phyloP scores from a whole-genome alignment of 768 basidiomycete species.

The Termitomyces sp. region DNA sequence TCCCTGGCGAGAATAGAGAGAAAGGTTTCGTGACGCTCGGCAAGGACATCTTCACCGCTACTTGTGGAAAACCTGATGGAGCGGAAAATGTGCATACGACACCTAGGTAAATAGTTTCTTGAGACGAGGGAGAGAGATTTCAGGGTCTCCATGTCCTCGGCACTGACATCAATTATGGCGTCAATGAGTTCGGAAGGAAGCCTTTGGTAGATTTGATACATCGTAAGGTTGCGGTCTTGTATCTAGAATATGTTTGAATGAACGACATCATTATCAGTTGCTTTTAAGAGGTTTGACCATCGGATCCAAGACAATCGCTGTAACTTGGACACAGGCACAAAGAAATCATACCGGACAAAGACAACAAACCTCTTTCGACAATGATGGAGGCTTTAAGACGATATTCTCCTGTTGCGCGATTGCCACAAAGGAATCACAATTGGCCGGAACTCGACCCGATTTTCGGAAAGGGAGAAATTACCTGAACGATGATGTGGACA shows the following conservation, averaged over 20 bases:
- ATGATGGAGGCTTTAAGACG: not conserved
- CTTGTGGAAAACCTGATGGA: conserved; percentile 1
- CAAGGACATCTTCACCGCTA: not conserved
- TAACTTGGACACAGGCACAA: not conserved
- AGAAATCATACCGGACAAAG: not conserved
- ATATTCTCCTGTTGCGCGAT: not conserved
- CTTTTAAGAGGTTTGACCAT: not conserved
- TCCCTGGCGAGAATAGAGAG: not conserved
- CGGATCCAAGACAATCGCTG: not conserved
- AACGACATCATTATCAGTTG: not conserved
- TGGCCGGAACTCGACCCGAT: not conserved
- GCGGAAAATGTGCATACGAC: conserved; percentile 1
- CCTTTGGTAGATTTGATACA: not conserved
- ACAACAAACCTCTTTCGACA: not conserved
- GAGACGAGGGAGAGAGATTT: not conserved
- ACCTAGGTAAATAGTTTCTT: not conserved
- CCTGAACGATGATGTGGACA: not conserved
- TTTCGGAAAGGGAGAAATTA: not conserved
- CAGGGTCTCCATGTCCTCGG: not conserved
- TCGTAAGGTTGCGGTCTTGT: not conserved
- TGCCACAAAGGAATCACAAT: not conserved
- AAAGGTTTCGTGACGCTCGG: not conserved
- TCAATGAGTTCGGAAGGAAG: conserved; percentile 8
- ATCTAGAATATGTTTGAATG: not conserved
- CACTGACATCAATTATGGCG: conserved; percentile 2